Conservation (phyloP, 768 basidiomycete species). For the Mycena chlorophos region DNA sequence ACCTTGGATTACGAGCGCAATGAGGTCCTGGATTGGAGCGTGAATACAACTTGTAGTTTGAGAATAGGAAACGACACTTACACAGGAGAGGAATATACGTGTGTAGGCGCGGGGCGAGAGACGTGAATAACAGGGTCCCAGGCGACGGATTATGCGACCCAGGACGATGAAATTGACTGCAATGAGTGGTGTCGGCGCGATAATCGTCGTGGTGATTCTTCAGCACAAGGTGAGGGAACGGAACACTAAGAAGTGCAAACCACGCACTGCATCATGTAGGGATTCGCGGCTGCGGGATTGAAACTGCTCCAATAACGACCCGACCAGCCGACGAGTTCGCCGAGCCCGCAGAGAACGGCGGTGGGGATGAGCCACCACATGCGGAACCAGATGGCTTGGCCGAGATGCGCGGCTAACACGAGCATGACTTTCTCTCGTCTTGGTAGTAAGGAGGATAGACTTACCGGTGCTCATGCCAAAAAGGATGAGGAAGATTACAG, state of each 20-base stretch:
- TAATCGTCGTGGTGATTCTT: conserved; percentile 45
- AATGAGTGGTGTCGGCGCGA: conserved; percentile 57
- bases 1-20: conserved; percentile 5
- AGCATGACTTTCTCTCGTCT: not conserved
- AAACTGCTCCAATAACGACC: conserved; percentile 53
- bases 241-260: not conserved
- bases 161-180: conserved; percentile 59
- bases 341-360: conserved; percentile 42
- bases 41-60: not conserved
- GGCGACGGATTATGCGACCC: conserved; percentile 40
- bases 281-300: conserved; percentile 22
- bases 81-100: conserved; percentile 29
- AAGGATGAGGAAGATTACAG: not conserved
- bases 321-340: conserved; percentile 57
- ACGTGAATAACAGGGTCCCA: conserved; percentile 53
- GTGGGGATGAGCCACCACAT: conserved; percentile 58
- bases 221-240: not conserved
- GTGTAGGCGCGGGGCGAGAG: conserved; percentile 30
- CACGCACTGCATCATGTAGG: conserved; percentile 47
- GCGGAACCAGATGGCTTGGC: conserved; percentile 43
- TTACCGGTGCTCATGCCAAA: not conserved
- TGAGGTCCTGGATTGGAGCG: not conserved
- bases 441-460: not conserved
- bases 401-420: conserved; percentile 46
- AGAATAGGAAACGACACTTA: conserved; percentile 23